Percentiles rank a stretch among this genome's conserved stretches.
phyloP scores from a whole-genome alignment of 106 monocot genomes.

The Cymbidium sinense region DNA sequence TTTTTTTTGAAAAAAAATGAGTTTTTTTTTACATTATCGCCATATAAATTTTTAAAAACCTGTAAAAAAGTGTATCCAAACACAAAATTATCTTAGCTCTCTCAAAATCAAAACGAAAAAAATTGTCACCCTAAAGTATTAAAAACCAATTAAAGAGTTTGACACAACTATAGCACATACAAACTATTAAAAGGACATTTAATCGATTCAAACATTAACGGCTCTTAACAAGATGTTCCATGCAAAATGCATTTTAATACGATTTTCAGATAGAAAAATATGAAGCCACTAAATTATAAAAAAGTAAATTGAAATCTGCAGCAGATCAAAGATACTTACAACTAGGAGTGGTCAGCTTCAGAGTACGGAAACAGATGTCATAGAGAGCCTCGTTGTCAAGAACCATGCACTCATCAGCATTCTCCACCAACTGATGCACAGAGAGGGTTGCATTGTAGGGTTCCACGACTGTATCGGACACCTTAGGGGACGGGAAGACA shows the following conservation, averaged over 20 bases:
- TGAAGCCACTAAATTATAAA: background rate
- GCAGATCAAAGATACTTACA: background rate
- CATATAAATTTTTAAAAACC: no score
- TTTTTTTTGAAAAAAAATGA: no score
- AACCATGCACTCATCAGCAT: conserved; percentile 54
- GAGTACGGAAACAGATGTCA: conserved; percentile 45
- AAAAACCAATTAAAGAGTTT: background rate
- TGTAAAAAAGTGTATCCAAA: no score
- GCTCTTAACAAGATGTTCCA: background rate
- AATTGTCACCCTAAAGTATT: background rate
- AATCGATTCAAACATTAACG: background rate
- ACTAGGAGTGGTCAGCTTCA: conserved; percentile 10
- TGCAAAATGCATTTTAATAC: background rate
- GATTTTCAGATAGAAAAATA: background rate
- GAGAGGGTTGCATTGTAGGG: conserved; percentile 51
- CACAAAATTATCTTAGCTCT: no score
- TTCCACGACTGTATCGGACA: conserved; percentile 50
- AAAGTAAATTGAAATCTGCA: background rate
- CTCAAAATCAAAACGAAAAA: background rate
- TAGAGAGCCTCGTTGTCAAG: conserved; percentile 49
- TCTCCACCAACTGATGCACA: conserved; percentile 47
- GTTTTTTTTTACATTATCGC: no score
- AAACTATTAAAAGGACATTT: background rate
- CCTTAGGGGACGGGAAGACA: conserved; percentile 41
- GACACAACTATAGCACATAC: background rate